phyloP scores from a whole-genome alignment of 1,284 basidiomycete genomes.

The Porodaedalea pini region DNA sequence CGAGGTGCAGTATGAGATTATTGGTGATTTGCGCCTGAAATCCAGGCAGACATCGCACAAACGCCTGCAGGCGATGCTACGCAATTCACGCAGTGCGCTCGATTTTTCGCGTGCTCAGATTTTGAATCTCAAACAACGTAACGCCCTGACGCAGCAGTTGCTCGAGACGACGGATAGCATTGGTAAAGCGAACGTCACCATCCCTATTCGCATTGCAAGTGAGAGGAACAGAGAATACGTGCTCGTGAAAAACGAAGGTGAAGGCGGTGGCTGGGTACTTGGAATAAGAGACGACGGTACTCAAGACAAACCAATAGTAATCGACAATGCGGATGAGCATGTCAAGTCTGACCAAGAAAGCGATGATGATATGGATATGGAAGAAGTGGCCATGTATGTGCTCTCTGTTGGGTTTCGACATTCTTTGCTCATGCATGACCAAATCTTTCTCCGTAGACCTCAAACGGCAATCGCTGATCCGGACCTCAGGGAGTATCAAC shows the following conservation, averaged over 20 bases:
- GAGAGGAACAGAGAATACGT: conserved; percentile 94
- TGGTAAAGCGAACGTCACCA: conserved; percentile 83
- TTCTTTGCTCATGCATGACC: conserved; percentile 22
- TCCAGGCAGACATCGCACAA: conserved; percentile 93
- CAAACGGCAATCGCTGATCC: conserved; percentile 43
- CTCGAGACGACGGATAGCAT: conserved; percentile 91
- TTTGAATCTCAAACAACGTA: conserved; percentile 84
- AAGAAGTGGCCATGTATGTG: conserved; percentile 69
- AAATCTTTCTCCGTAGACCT: conserved; percentile 33
- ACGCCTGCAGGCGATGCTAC: conserved; percentile 89
- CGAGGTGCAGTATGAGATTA: conserved; percentile 97
- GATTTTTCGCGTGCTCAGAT: conserved; percentile 98
- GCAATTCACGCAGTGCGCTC: conserved; percentile 75
- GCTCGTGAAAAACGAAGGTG: conserved; percentile 84
- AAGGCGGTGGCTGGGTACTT: conserved; percentile 88
- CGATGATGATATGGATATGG: conserved; percentile 63
- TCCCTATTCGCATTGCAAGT: conserved; percentile 90
- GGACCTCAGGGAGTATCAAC: conserved; percentile 66
- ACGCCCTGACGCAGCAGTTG: conserved; percentile 92
- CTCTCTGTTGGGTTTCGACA: conserved; percentile 3
- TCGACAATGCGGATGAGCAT: conserved; percentile 56
- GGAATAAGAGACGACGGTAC: conserved; percentile 83
- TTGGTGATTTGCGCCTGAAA: conserved; percentile 91
- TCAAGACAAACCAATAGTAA: conserved; percentile 80
- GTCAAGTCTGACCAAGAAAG: conserved; percentile 30